Evolutionary conservation across 2,329 filamentous ascomycete species (phyloP).

Genomic region (Stromatinia cepivora): DNA sequence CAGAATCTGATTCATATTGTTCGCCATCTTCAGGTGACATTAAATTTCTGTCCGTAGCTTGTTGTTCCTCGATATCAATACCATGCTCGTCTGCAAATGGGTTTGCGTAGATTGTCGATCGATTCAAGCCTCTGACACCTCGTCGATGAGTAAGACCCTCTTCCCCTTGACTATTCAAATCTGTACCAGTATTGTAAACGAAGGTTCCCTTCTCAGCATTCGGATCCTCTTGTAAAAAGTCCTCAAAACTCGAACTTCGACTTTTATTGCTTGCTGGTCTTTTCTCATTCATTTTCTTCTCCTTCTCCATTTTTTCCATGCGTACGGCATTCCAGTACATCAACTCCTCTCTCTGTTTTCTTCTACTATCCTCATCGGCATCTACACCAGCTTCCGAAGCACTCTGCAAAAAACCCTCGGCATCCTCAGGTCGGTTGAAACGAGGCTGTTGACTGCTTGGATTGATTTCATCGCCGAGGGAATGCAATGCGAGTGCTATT

Average conservation of each 20-base stretch:
- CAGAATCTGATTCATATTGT: conserved; percentile 59
- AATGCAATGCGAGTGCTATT: conserved; percentile 60
- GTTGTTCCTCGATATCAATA: conserved; percentile 47
- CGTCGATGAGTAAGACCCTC: conserved; percentile 49
- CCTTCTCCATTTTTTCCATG: conserved; percentile 50
- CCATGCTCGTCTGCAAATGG: conserved; percentile 51
- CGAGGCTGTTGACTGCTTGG: conserved; percentile 47
- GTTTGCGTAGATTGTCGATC: conserved; percentile 53
- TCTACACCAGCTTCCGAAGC: conserved; percentile 53
- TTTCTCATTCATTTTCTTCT: conserved; percentile 33
- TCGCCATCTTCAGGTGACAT: conserved; percentile 32
- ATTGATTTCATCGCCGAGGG: conserved; percentile 57
- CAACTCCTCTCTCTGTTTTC: conserved; percentile 63
- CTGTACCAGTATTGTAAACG: conserved; percentile 58
- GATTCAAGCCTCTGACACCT: conserved; percentile 49
- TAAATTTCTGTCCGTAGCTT: conserved; percentile 43
- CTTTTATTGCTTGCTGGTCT: conserved; percentile 36
- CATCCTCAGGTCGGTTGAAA: conserved; percentile 67
- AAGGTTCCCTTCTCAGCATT: conserved; percentile 55
- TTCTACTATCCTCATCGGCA: conserved; percentile 61
- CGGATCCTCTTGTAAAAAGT: conserved; percentile 55
- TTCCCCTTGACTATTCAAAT: conserved; percentile 44
- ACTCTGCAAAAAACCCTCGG: conserved; percentile 61
- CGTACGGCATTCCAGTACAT: conserved; percentile 64
- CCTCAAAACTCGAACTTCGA: conserved; percentile 51